Base-by-base conservation (phyloP, 805 yeast species). In the Cyberlindnera amylophila region DNA sequence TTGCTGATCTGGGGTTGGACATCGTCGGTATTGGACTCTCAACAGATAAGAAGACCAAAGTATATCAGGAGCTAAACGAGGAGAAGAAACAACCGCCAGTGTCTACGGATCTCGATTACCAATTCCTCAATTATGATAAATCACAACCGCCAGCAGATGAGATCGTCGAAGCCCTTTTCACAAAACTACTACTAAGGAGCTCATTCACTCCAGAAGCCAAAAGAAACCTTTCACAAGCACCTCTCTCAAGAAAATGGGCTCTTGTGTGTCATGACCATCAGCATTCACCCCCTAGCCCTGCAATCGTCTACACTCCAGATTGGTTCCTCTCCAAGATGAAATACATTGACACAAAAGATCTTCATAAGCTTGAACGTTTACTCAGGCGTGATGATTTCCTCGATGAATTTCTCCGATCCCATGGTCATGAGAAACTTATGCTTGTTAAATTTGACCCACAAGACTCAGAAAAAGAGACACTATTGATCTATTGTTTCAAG, bases 381-480 rank as follows among this genome's bases (percentile, higher is more conserved):
- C 42, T 58, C 5, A 32, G 62, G 32, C 46, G 51, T 24, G 44
- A 47, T n/a, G 59, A 57, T 19, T 57, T 57, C 40, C 49, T 53
- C 3, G 44, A 68, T 9, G 62, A 61, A 13, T 81, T 81, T 42
- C 59, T 77, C 4, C 62, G 55, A 27, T 59, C 65, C 33, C 76
- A 75, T 50, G 86, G 86, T 3, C 75, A 74, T 39, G 63, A 71
- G 3, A 65, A 70, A 4, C 59, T 81, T 6, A 59, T 79, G 38
- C 68, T 66, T 14, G 61, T 72, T 32, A 58, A 57, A 27, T 71
- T 74, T 42, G 67, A 74, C 11, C 65, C 70, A 44, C 70, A 65
- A 34, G 79, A 79, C 45, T 61, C 63, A 6, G 81, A 75, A 42
- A 62, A 64, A 36, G 85, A 79, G 53, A 72, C 67, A 40, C 58